phyloP scores from a whole-genome alignment of 2,329 filamentous ascomycete species.

The Monosporascus ibericus region DNA sequence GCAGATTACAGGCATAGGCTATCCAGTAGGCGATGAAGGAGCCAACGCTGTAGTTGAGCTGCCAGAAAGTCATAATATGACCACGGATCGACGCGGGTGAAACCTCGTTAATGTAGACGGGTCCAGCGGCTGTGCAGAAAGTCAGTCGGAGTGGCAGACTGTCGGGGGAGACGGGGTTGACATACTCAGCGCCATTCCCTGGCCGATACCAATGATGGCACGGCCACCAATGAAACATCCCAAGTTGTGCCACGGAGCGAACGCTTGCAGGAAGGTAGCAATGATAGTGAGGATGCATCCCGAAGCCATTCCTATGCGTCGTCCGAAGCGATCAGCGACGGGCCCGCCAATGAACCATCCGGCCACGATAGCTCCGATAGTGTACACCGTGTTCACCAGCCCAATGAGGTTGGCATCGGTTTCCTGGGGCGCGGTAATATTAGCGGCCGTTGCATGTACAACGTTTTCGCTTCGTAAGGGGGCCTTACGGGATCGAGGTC shows the following conservation, averaged over 20 bases:
- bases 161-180: slow-evolving; percentile 25
- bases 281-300: slow-evolving; percentile 61
- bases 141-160: slow-evolving; percentile 2
- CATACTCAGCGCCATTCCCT: slow-evolving; percentile 58
- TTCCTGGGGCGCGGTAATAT: slow-evolving; percentile 19
- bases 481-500: slow-evolving; percentile 35
- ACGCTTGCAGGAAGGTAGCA: slow-evolving; percentile 64
- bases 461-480: background rate
- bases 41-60: slow-evolving; percentile 61
- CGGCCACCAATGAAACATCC: slow-evolving; percentile 64
- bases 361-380: slow-evolving; percentile 62
- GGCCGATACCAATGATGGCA: slow-evolving; percentile 63
- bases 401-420: slow-evolving; percentile 39
- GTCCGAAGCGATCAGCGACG: slow-evolving; percentile 52
- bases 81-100: slow-evolving; percentile 59
- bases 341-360: slow-evolving; percentile 66
- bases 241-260: slow-evolving; percentile 53
- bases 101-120: slow-evolving; percentile 66
- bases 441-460: background rate
- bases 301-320: slow-evolving; percentile 58
- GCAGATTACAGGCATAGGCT: slow-evolving; percentile 55
- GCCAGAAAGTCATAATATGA: slow-evolving; percentile 65
- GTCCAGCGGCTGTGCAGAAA: slow-evolving; percentile 47
- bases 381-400: slow-evolving; percentile 62
- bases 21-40: slow-evolving; percentile 62